These are phyloP conservation scores for Rosa hybrid DNA, from an alignment of 331 rosid genomes.

Conservation along the genomic window DNA sequence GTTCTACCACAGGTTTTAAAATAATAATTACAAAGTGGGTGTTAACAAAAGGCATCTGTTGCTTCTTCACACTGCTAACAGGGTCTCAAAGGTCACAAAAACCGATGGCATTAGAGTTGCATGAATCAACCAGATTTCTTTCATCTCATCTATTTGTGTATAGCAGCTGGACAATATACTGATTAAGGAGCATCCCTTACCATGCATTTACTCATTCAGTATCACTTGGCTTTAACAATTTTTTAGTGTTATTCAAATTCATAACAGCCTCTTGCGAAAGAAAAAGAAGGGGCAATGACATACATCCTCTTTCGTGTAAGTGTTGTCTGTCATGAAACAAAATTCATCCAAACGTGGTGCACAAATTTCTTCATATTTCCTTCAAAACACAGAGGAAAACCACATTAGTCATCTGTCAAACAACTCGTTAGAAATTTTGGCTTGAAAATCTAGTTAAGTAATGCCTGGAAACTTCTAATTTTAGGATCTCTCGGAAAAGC, in stretches of 20 bases:
- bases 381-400: slow-evolving; percentile 35
- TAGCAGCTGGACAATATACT: not conserved
- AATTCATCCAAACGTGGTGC: slow-evolving; percentile 78
- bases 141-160: slow-evolving; percentile 7
- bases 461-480: not conserved
- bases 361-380: slow-evolving; percentile 87
- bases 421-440: not conserved
- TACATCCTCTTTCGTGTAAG: slow-evolving; percentile 83
- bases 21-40: not conserved
- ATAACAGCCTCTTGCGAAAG: not conserved
- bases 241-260: not conserved
- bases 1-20: not conserved
- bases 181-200: not conserved
- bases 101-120: not conserved
- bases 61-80: not conserved
- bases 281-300: slow-evolving; percentile 17
- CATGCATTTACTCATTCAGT: not conserved
- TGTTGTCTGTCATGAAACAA: slow-evolving; percentile 83
- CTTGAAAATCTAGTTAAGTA: not conserved
- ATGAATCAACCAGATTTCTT: not conserved
- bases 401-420: slow-evolving; percentile 17
- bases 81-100: not conserved
- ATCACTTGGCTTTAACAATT: not conserved
- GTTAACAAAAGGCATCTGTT: not conserved
- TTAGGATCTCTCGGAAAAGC: not conserved